Base-by-base conservation (phyloP, 2,329 filamentous ascomycete species). In the Aspergillus awamori region DNA sequence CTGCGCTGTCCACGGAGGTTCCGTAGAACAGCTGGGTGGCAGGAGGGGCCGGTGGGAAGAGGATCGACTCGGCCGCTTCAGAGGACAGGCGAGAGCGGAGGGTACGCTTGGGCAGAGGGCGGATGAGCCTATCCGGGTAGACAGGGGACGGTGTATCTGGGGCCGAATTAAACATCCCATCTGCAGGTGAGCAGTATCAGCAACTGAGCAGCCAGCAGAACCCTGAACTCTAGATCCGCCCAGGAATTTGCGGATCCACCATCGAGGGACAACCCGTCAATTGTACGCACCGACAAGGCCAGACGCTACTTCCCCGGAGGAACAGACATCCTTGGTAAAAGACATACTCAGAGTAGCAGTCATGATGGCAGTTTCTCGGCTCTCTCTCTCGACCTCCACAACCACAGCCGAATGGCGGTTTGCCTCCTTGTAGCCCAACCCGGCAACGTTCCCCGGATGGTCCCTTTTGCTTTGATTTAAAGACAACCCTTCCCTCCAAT, bases 111-210 rank as follows among this genome's bases (percentile, higher is more conserved):
- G 95, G 95, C 63, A 99, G 82, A 59, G 95, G 95, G 73, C 93
- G 89, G 75, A 99, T 99, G 63, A 94, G 90, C 77, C 95, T 89
- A 74, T 96, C 91, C 67, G 92, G 92, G 75, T 91, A 96, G 71
- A 92, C 83, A 62, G 90, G 87, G 62, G 92, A 95, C 65, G 88
- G 84, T 61, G 90, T 89, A 82, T 97, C 92, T 67, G 81, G 79
- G 70, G 78, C 77, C 70, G 80, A 79, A 66, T 81, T 80, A 73
- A 81, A 83, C 70, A 77, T 78, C 74, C 78, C 75, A 73, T 78
- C 79, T 82, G 75, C 71, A 71, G 70, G 66, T 72, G 65, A 67
- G 71, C 68, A 69, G 67, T 67, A 77, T 77, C 72, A 78, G 74
- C 68, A 76, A 72, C 67, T 69, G 67, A 70, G 68, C 68, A 66